Percentiles rank a stretch among this genome's conserved stretches.
Evolutionary conservation across 306 rosid species (phyloP).

Genomic region (Mucuna pruriens): DNA sequence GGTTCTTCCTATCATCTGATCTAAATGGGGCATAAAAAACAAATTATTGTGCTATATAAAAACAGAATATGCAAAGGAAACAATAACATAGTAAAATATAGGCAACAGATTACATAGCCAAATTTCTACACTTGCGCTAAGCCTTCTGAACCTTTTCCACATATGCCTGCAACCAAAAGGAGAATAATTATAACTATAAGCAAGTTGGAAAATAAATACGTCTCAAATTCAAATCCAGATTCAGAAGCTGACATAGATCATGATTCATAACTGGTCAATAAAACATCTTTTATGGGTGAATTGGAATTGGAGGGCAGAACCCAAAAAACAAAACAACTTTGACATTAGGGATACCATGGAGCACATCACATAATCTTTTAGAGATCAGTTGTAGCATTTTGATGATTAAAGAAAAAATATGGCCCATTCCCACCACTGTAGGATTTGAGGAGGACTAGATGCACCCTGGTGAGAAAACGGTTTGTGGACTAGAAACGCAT

Average conservation of each 20-base stretch:
- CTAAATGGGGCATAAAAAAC: constrained; percentile 9
- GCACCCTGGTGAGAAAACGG: background rate
- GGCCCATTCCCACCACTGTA: background rate
- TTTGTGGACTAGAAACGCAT: background rate
- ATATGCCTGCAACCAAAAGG: constrained; percentile 68
- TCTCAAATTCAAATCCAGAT: constrained; percentile 32
- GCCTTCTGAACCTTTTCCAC: constrained; percentile 77
- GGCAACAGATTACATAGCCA: constrained; percentile 33
- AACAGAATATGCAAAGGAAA: constrained; percentile 36
- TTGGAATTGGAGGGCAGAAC: background rate
- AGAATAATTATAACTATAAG: background rate
- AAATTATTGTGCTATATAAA: constrained; percentile 11
- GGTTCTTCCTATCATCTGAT: constrained; percentile 37
- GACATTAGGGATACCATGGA: constrained; percentile 12
- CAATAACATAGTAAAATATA: constrained; percentile 20
- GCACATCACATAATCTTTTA: constrained; percentile 9
- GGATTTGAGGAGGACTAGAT: background rate
- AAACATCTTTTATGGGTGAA: background rate
- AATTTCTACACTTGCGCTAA: constrained; percentile 42
- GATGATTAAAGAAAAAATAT: constrained; percentile 15
- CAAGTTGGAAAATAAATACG: constrained; percentile 1
- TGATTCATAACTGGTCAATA: background rate
- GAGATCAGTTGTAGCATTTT: background rate
- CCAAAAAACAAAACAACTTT: background rate
- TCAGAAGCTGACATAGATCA: constrained; percentile 27